phyloP scores from a whole-genome alignment of 2,329 filamentous ascomycete species.

The Hypoxylon sp. region DNA sequence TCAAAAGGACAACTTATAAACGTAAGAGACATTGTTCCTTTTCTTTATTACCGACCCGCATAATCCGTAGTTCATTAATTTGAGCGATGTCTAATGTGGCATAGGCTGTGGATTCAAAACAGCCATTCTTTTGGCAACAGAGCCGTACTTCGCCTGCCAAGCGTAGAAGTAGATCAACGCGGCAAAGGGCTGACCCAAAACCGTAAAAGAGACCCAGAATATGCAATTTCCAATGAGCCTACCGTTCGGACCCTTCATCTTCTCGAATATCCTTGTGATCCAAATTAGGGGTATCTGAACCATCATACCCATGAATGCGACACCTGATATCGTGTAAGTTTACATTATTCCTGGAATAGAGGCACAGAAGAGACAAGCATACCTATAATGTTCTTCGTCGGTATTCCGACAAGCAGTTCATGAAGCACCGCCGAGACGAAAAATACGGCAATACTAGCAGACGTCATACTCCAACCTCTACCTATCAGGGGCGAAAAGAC shows the following conservation, averaged over 20 bases:
- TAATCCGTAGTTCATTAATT: background rate
- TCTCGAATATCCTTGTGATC: slow-evolving; percentile 84
- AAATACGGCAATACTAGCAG: slow-evolving; percentile 87
- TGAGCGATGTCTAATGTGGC: background rate
- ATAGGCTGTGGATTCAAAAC: slow-evolving; percentile 18
- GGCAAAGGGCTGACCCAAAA: slow-evolving; percentile 94
- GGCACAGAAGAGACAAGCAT: slow-evolving; percentile 50
- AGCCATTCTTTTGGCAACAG: slow-evolving; percentile 69
- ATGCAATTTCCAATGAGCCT: slow-evolving; percentile 90
- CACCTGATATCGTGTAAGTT: slow-evolving; percentile 66
- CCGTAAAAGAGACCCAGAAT: slow-evolving; percentile 97
- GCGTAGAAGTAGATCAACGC: slow-evolving; percentile 97
- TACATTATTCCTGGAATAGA: background rate
- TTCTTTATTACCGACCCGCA: slow-evolving; percentile 3
- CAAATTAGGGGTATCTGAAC: slow-evolving; percentile 90
- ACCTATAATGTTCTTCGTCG: slow-evolving; percentile 94
- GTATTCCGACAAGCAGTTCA: slow-evolving; percentile 92
- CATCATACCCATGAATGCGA: slow-evolving; percentile 95
- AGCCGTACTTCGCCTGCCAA: slow-evolving; percentile 98
- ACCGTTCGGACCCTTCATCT: slow-evolving; percentile 80
- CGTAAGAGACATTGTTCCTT: background rate
- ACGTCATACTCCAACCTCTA: slow-evolving; percentile 79
- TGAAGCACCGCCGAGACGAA: slow-evolving; percentile 90
- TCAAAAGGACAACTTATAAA: background rate
- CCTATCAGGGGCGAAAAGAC: slow-evolving; percentile 91